These are phyloP conservation scores for Umbilicaria muhlenbergii DNA, from an alignment of 495 filamentous ascomycete genomes.

Conservation along the genomic window DNA sequence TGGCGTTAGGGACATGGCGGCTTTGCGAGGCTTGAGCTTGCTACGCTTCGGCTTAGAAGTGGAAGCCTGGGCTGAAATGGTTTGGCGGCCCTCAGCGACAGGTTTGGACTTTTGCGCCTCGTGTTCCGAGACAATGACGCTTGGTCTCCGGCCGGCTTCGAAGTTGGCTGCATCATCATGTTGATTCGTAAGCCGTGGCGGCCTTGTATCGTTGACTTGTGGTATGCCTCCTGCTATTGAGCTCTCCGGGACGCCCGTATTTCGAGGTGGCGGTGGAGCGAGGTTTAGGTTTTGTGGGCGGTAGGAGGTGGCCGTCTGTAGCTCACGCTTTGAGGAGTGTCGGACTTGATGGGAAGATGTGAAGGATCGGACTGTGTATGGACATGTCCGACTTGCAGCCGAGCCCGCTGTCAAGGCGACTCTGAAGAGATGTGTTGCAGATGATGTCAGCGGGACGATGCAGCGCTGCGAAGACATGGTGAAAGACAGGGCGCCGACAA, in stretches of 20 bases:
- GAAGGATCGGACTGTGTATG: conserved; percentile 42
- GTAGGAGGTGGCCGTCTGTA: conserved; percentile 62
- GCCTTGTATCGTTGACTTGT: conserved; percentile 35
- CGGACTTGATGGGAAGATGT: conserved; percentile 40
- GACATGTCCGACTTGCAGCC: conserved; percentile 24
- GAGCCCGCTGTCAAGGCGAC: conserved; percentile 27
- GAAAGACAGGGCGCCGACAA: conserved; percentile 2
- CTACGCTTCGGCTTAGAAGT: conserved; percentile 31
- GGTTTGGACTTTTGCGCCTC: conserved; percentile 50
- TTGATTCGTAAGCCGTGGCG: conserved; percentile 24
- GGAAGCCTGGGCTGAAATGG: conserved; percentile 20
- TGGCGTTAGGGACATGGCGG: conserved; percentile 74
- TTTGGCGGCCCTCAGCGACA: conserved; percentile 14
- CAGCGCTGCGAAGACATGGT: conserved; percentile 11
- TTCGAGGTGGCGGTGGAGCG: conserved; percentile 50
- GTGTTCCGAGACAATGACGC: conserved; percentile 34
- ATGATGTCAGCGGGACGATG: conserved; percentile 34
- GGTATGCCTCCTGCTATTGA: conserved; percentile 47
- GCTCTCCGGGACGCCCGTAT: conserved; percentile 45
- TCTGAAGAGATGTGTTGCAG: conserved; percentile 33
- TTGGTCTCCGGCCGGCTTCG: conserved; percentile 9
- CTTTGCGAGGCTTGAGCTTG: conserved; percentile 72
- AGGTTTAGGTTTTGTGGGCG: conserved; percentile 55
- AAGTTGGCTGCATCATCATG: conserved; percentile 7
- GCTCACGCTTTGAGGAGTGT: conserved; percentile 44